A percentile compares a stretch with the other conserved stretches of the same genome.
Conservation (phyloP, 163 green algal genomes). For the Trebouxiophyceae sp. region DNA sequence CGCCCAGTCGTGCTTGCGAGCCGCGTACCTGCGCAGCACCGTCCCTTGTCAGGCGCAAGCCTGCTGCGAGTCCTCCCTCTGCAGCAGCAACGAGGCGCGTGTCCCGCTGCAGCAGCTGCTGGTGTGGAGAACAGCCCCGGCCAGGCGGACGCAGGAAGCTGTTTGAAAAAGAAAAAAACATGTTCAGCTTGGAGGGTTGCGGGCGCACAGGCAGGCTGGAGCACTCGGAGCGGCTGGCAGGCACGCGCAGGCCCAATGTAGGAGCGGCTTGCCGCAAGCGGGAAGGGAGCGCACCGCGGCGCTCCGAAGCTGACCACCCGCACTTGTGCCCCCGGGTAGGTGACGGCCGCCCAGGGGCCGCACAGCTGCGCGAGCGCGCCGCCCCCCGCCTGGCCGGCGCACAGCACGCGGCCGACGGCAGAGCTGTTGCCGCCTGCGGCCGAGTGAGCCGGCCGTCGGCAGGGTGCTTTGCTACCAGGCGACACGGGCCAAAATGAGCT, state of each 20-base stretch:
- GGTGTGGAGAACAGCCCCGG: too few relatives aligned
- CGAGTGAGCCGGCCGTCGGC: too few relatives aligned
- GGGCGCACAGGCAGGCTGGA: too few relatives aligned
- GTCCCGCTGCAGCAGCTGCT: too few relatives aligned
- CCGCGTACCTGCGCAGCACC: not conserved
- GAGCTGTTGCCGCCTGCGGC: not conserved
- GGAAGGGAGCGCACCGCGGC: not conserved
- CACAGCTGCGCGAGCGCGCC: conserved; percentile 2
- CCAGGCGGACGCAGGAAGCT: too few relatives aligned
- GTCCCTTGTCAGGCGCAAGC: not conserved
- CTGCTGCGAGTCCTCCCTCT: too few relatives aligned
- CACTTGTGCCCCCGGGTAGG: conserved; percentile 1
- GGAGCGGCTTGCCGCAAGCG: not conserved
- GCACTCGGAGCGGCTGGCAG: not conserved
- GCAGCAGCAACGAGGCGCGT: too few relatives aligned
- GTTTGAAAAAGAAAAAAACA: too few relatives aligned
- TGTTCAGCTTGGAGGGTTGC: too few relatives aligned
- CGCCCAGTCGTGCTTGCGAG: not conserved
- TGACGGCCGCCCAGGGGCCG: not conserved
- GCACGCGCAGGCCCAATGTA: not conserved
- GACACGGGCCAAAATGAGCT: not conserved
- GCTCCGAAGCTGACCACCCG: conserved; percentile 10
- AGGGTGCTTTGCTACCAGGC: too few relatives aligned
- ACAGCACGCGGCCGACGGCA: not conserved
- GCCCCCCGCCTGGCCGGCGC: conserved; percentile 5